Conservation (phyloP, 768 basidiomycete species). For the Trametopsis cervina region DNA sequence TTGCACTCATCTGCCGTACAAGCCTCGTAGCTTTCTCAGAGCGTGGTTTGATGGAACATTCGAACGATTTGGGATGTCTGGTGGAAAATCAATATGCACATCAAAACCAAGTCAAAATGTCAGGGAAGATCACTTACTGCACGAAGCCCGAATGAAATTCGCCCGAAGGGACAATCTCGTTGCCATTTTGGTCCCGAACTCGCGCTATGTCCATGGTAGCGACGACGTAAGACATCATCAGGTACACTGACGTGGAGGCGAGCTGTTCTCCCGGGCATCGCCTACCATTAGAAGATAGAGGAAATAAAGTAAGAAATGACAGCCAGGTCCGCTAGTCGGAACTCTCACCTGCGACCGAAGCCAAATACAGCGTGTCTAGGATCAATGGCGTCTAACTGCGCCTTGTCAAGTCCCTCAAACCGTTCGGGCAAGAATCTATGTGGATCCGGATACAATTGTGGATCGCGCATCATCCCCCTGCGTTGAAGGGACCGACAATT, state of each 20-base stretch:
- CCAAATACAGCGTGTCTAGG: constrained; percentile 7
- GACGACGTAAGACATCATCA: constrained; percentile 20
- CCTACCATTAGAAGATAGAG: constrained; percentile 5
- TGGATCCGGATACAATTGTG: constrained; percentile 15
- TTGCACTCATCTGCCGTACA: not conserved
- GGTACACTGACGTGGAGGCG: constrained; percentile 19
- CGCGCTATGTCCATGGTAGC: constrained; percentile 19
- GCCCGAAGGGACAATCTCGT: constrained; percentile 1
- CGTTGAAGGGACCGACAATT: too few relatives aligned
- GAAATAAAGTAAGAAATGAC: not conserved
- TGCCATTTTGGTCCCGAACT: constrained; percentile 2
- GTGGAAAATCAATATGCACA: not conserved
- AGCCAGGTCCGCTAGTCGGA: not conserved
- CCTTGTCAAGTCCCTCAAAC: constrained; percentile 1
- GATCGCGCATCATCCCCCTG: constrained; percentile 17
- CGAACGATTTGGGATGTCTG: constrained; percentile 2
- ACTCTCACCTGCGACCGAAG: constrained; percentile 15
- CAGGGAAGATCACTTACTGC: not conserved
- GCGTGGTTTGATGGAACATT: constrained; percentile 2
- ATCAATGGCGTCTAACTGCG: not conserved
- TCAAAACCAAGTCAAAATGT: not conserved
- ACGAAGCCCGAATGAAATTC: constrained; percentile 3
- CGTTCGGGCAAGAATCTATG: constrained; percentile 18
- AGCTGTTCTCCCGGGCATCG: constrained; percentile 22
- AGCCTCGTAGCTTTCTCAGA: not conserved